A percentile compares a stretch with the other conserved stretches of the same genome.
Evolutionary conservation across 2,329 filamentous ascomycete genomes (phyloP).

Genomic region (Exophiala sp.): DNA sequence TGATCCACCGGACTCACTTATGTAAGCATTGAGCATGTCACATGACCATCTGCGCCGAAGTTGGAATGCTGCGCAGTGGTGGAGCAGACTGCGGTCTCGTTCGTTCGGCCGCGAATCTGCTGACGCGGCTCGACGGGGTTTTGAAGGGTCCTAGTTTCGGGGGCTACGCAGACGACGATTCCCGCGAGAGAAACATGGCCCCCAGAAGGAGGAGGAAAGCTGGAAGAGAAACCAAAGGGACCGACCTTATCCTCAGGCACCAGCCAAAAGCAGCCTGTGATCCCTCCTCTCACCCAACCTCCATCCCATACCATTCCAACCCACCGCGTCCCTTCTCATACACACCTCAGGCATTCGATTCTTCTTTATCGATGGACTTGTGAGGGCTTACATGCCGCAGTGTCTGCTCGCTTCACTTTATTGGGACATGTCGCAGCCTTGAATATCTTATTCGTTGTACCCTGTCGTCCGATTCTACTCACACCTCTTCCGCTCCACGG

Average conservation of each 20-base stretch:
- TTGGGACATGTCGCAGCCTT: constrained; percentile 8
- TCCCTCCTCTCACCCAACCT: not conserved
- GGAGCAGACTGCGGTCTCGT: not conserved
- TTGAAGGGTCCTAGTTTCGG: not conserved
- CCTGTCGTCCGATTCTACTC: not conserved
- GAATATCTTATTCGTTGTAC: too few species aligned
- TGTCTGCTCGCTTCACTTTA: constrained; percentile 3
- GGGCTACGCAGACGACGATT: not conserved
- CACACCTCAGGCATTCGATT: not conserved
- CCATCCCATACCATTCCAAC: too few species aligned
- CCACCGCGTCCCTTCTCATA: not conserved
- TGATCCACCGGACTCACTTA: not conserved
- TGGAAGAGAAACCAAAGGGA: not conserved
- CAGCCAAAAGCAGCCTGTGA: constrained; percentile 15
- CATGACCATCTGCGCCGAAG: not conserved
- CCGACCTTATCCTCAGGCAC: constrained; percentile 11
- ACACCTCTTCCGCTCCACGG: constrained; percentile 2
- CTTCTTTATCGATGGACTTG: constrained; percentile 8
- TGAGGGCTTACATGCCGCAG: constrained; percentile 6
- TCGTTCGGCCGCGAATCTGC: constrained; percentile 2
- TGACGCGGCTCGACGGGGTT: constrained; percentile 7
- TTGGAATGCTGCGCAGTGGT: not conserved
- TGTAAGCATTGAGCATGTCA: not conserved
- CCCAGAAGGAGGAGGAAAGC: too few species aligned
- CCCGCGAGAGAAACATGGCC: too few species aligned